These are phyloP conservation scores for Terfezia claveryi DNA, from an alignment of 495 filamentous ascomycete genomes.

Conservation along the genomic window DNA sequence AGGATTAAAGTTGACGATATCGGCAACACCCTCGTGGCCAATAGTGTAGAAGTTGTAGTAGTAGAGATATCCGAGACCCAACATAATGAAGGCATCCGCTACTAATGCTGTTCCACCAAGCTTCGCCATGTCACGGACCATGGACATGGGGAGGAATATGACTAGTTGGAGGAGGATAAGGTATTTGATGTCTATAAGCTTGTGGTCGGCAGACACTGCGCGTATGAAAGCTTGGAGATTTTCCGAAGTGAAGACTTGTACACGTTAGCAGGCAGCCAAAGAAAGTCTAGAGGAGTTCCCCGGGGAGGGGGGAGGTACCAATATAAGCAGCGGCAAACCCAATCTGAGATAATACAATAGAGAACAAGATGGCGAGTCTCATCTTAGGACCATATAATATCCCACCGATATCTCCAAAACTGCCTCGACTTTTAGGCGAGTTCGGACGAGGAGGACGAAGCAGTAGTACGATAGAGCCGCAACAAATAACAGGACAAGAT, in stretches of 20 bases:
- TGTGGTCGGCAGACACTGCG: constrained; percentile 16
- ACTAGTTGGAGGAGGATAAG: constrained; percentile 84
- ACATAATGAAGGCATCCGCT: constrained; percentile 80
- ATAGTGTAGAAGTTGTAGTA: constrained; percentile 77
- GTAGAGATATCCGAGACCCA: constrained; percentile 82
- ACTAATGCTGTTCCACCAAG: constrained; percentile 74
- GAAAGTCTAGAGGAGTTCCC: too few relatives aligned
- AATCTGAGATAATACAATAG: constrained; percentile 82
- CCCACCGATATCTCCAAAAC: constrained; percentile 91
- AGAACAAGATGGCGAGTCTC: constrained; percentile 63
- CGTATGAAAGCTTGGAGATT: constrained; percentile 86
- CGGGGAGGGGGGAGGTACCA: constrained; percentile 14
- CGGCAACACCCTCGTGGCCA: constrained; percentile 49
- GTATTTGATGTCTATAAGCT: constrained; percentile 55
- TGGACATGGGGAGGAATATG: constrained; percentile 76
- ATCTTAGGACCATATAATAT: constrained; percentile 79
- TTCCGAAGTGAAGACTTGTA: constrained; percentile 60
- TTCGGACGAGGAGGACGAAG: constrained; percentile 78
- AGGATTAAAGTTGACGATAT: constrained; percentile 70
- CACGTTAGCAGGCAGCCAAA: too few relatives aligned
- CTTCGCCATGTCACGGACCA: constrained; percentile 90
- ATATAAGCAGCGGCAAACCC: constrained; percentile 97
- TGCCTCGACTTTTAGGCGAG: constrained; percentile 59
- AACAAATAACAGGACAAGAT: constrained; percentile 62
- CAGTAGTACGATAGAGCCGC: constrained; percentile 81